Conservation (phyloP, 192 early-diverging fungal genomes). For the Entomortierella chlamydospora region DNA sequence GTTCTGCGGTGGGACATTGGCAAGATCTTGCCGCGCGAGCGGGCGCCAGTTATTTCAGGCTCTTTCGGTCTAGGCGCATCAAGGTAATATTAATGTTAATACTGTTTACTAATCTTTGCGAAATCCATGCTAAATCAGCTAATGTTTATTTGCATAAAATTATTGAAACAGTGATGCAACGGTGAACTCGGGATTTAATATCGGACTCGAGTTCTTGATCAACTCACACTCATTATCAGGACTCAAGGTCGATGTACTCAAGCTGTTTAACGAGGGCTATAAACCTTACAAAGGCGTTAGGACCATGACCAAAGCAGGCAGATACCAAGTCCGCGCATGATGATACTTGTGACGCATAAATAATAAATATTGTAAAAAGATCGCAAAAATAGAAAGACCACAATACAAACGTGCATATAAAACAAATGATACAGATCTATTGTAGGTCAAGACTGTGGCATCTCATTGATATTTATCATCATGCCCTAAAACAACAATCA, state of each 20-base stretch:
- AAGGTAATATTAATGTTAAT: background rate
- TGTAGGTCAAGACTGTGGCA: no score
- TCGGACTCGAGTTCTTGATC: slow-evolving; percentile 76
- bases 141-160: no score
- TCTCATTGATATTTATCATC: no score
- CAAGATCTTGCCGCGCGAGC: slow-evolving; percentile 67
- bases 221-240: slow-evolving; percentile 79
- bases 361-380: background rate
- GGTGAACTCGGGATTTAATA: slow-evolving; percentile 62
- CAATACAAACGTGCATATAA: no score
- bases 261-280: slow-evolving; percentile 78
- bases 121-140: no score
- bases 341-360: slow-evolving; percentile 19
- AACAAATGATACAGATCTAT: no score
- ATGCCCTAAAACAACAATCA: no score
- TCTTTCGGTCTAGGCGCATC: slow-evolving; percentile 61
- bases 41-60: slow-evolving; percentile 72
- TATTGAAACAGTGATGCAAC: slow-evolving; percentile 50
- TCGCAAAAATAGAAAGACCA: background rate
- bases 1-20: slow-evolving; percentile 73
- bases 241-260: slow-evolving; percentile 76
- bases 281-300: slow-evolving; percentile 80
- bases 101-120: no score
- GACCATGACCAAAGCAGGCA: slow-evolving; percentile 70
- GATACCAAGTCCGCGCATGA: slow-evolving; percentile 71